Conservation (phyloP, 78 protist genomes). For the Chrysochromulina parva region DNA sequence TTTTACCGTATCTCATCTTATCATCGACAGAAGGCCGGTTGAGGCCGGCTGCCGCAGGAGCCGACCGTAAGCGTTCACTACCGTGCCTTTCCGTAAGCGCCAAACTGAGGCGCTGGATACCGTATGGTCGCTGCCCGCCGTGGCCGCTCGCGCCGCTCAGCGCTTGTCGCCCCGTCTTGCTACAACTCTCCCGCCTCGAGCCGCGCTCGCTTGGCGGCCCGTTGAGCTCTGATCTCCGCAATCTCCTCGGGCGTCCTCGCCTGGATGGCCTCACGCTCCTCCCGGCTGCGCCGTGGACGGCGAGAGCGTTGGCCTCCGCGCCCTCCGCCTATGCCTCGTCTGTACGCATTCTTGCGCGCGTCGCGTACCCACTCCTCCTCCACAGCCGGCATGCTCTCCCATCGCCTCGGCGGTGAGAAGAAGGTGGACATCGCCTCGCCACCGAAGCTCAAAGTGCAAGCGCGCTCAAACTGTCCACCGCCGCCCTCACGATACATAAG, state of each 20-base stretch:
- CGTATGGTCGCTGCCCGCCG: no score
- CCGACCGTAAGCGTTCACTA: no score
- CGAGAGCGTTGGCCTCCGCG: background rate
- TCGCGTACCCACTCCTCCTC: background rate
- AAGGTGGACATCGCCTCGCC: background rate
- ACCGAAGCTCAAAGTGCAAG: background rate
- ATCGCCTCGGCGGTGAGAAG: background rate
- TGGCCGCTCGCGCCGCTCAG: no score
- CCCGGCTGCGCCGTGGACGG: background rate
- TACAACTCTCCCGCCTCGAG: no score
- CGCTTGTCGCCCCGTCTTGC: no score
- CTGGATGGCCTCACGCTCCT: background rate
- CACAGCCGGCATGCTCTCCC: background rate
- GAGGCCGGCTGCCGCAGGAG: no score
- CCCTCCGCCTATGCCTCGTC: background rate
- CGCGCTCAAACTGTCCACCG: background rate
- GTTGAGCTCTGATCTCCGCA: background rate
- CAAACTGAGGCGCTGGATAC: no score
- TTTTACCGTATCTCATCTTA: no score
- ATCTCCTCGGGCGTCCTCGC: background rate
- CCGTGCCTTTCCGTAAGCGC: no score
- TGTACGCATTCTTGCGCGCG: background rate
- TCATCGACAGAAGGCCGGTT: no score
- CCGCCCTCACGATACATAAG: background rate
- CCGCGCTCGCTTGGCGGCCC: background rate